Base-by-base conservation (phyloP, 768 basidiomycete species). In the Mycena crocata region DNA sequence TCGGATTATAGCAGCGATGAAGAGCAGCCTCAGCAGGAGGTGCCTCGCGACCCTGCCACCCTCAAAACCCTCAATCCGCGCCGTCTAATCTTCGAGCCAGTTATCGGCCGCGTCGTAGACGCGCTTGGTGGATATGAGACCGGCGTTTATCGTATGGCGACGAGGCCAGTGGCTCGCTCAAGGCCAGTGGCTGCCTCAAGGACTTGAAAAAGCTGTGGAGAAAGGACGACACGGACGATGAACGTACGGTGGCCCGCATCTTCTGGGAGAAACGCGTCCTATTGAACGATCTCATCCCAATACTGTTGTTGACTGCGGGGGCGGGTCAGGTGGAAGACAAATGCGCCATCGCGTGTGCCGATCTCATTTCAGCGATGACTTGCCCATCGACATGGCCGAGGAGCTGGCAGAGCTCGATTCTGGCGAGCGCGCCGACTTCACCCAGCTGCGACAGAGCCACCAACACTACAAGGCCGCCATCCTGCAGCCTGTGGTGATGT, bases 171-270 rank as follows among this genome's bases (percentile, higher is more conserved):
- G 92, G 92, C 2, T 97, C n/a, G n/a, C n/a, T n/a, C n/a, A n/a
- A n/a, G n/a, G n/a, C n/a, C n/a, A n/a, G n/a, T n/a, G n/a, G n/a
- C n/a, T n/a, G 95, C 78, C 77, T 99, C 71, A 93, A 94, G 72
- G 98, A 99, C 77, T 84, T 99, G 66, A 99, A 99, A 81, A 93
- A 90, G 71, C 86, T 97, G 52, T 99, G 97, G 98, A 82, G 96
- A 56, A 93, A 94, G 77, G 98, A 99, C 78, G 98, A 99, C 73
- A 91, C 91, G 0, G 98, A 99, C 78, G 97, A 99, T 76, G 96
- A 96, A 75, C 89, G 98, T 21, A 98, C 96, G 1, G 93, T 98
- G 1, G 95, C 97, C 4, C 90, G 96, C 45, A 92, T 98, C 63
- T 93, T 98, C 76, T 94, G 91, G 87, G 90, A 93, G 68, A 89